Conservation (phyloP, 176 grass and related monocot species). For the Guadua angustifolia region DNA sequence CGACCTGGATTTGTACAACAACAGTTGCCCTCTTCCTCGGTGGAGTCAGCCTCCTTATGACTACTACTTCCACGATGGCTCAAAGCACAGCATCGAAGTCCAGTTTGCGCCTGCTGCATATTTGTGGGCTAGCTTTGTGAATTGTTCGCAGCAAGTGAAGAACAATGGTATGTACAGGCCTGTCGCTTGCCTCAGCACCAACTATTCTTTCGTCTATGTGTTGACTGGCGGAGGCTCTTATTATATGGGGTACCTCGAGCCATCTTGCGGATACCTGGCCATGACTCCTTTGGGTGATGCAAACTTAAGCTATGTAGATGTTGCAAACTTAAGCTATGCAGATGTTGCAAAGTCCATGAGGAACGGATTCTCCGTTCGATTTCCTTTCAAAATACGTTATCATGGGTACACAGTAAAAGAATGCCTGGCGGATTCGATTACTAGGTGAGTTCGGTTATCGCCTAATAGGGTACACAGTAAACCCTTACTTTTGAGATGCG, state of each 20-base stretch:
- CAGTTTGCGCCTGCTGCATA: fast-evolving
- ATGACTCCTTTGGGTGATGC: conserved; percentile 6
- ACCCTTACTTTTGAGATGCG: no score
- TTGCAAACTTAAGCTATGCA: conserved; percentile 25
- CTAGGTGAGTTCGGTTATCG: neutral
- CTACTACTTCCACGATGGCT: no score
- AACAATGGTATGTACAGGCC: neutral
- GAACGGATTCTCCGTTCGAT: neutral
- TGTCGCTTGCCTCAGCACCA: conserved; percentile 36
- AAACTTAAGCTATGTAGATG: no score
- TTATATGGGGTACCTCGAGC: neutral
- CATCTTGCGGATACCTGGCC: conserved; percentile 49
- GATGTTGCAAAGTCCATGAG: conserved; percentile 13
- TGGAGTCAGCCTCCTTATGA: neutral
- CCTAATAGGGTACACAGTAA: no score
- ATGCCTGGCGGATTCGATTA: fast-evolving
- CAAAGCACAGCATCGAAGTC: neutral
- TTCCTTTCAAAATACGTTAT: neutral
- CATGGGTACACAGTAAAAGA: no score
- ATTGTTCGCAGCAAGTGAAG: conserved; percentile 16
- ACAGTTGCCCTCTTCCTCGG: conserved; percentile 24
- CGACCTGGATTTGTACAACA: neutral
- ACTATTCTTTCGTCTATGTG: conserved; percentile 42
- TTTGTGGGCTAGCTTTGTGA: conserved; percentile 20
- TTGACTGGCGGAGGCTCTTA: fast-evolving